phyloP scores from a whole-genome alignment of 805 yeast species.

The Teunomyces stri region DNA sequence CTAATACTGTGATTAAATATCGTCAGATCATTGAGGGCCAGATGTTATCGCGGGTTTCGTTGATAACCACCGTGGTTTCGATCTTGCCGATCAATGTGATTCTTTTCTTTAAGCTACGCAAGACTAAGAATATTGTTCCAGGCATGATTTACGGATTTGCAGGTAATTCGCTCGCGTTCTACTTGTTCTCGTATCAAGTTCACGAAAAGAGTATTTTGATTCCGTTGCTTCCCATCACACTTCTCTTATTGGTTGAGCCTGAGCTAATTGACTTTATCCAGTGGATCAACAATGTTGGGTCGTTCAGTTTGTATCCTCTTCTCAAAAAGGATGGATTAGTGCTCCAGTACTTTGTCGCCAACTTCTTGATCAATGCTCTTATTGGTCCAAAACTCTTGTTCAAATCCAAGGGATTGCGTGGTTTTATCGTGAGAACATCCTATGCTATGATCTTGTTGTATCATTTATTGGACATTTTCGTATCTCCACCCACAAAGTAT shows the following conservation, averaged over 20 bases:
- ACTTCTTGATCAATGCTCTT: conserved; percentile 73
- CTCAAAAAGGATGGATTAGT: conserved; percentile 69
- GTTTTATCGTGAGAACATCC: conserved; percentile 21
- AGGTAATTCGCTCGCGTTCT: conserved; percentile 84
- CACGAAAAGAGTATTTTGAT: conserved; percentile 91
- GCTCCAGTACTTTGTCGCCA: conserved; percentile 67
- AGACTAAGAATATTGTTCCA: conserved; percentile 14
- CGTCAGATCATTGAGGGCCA: conserved; percentile 49
- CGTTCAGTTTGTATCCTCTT: conserved; percentile 87
- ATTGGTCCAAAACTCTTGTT: conserved; percentile 41
- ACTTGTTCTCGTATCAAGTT: conserved; percentile 88
- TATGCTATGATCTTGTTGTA: conserved; percentile 46
- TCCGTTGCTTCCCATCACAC: conserved; percentile 81
- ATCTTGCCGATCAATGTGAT: conserved; percentile 23
- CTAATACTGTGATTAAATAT: conserved; percentile 75
- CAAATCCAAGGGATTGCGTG: conserved; percentile 22
- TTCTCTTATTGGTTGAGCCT: conserved; percentile 56
- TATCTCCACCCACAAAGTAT: conserved; percentile 54
- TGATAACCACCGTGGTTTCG: conserved; percentile 48
- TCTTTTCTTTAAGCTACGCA: conserved; percentile 11
- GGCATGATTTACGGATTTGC: conserved; percentile 64
- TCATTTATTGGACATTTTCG: conserved; percentile 52
- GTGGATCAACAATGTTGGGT: conserved; percentile 84
- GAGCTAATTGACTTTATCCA: conserved; percentile 68
- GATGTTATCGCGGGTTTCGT: conserved; percentile 59